phyloP scores from a whole-genome alignment of 2,329 filamentous ascomycete species.

The Fusarium lyarnte region DNA sequence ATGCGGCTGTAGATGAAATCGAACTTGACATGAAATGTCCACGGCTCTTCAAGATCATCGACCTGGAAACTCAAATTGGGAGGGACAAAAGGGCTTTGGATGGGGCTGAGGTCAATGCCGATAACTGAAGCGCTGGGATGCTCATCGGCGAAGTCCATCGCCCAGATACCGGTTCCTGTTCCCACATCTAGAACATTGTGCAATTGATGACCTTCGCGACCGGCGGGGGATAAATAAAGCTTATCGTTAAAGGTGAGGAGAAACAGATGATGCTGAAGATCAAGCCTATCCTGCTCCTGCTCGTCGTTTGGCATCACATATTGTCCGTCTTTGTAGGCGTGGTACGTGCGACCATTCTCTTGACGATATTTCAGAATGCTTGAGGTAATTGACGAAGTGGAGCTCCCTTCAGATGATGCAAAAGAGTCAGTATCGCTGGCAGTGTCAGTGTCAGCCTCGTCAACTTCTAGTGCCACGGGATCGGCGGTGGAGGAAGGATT shows the following conservation, averaged over 20 bases:
- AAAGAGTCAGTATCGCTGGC: slow-evolving; percentile 1
- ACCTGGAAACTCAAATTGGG: slow-evolving; percentile 42
- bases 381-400: slow-evolving; percentile 35
- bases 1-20: slow-evolving; percentile 43
- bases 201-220: slow-evolving; percentile 10
- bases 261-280: slow-evolving; percentile 41
- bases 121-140: slow-evolving; percentile 27
- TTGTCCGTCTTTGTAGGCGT: slow-evolving; percentile 42
- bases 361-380: slow-evolving; percentile 39
- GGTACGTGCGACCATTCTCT: slow-evolving; percentile 45
- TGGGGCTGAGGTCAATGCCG: slow-evolving; percentile 39
- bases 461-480: slow-evolving; percentile 4
- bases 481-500: background rate
- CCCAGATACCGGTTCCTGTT: slow-evolving; percentile 44
- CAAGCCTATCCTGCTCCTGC: slow-evolving; percentile 33
- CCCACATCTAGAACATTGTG: slow-evolving; percentile 42
- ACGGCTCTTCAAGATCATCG: slow-evolving; percentile 41
- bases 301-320: slow-evolving; percentile 33
- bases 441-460: background rate
- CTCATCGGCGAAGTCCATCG: slow-evolving; percentile 41
- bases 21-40: slow-evolving; percentile 37
- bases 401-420: background rate
- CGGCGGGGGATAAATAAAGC: slow-evolving; percentile 34
- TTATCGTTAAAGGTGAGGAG: slow-evolving; percentile 41
- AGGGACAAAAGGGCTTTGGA: slow-evolving; percentile 34